A percentile compares a stretch with the other conserved stretches of the same genome.
These are phyloP conservation scores for Lactarius quietus DNA, from an alignment of 768 basidiomycete species.

Conservation along the genomic window DNA sequence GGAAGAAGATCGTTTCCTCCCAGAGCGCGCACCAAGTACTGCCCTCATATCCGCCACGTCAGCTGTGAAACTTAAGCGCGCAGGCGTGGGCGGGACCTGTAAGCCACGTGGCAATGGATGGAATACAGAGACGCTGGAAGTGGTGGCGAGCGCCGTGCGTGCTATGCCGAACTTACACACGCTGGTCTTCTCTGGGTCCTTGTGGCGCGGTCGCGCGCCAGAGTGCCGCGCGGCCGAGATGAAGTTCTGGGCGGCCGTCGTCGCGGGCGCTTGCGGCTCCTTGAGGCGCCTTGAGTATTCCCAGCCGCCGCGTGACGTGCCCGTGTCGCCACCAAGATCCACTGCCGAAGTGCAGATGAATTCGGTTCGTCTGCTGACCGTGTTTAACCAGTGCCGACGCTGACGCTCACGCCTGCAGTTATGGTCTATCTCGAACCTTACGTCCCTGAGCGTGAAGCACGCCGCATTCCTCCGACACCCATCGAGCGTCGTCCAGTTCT, in stretches of 20 bases:
- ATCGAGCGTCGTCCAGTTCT: slow-evolving; percentile 6
- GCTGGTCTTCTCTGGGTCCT: not conserved
- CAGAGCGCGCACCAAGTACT: slow-evolving; percentile 1
- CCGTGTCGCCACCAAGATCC: not conserved
- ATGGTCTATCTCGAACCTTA: slow-evolving; percentile 8
- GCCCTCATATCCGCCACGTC: not conserved
- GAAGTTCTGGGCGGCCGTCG: slow-evolving; percentile 3
- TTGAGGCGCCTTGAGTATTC: not conserved
- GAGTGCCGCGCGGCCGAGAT: not conserved
- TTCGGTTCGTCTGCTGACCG: not conserved
- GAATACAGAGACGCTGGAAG: not conserved
- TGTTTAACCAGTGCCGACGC: not conserved
- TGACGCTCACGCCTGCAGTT: not conserved
- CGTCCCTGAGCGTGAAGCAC: slow-evolving; percentile 7
- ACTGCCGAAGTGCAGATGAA: not conserved
- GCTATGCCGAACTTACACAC: slow-evolving; percentile 8
- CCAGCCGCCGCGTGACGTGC: not conserved
- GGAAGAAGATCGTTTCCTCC: slow-evolving; percentile 1
- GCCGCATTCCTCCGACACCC: slow-evolving; percentile 5
- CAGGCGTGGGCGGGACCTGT: too few species aligned
- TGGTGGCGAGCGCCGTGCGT: slow-evolving; percentile 6
- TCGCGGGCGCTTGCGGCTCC: not conserved
- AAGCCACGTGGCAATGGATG: not conserved
- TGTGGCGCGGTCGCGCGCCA: not conserved
- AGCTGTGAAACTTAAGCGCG: not conserved